phyloP scores from a whole-genome alignment of 805 yeast species.

The Candida lessepsii region DNA sequence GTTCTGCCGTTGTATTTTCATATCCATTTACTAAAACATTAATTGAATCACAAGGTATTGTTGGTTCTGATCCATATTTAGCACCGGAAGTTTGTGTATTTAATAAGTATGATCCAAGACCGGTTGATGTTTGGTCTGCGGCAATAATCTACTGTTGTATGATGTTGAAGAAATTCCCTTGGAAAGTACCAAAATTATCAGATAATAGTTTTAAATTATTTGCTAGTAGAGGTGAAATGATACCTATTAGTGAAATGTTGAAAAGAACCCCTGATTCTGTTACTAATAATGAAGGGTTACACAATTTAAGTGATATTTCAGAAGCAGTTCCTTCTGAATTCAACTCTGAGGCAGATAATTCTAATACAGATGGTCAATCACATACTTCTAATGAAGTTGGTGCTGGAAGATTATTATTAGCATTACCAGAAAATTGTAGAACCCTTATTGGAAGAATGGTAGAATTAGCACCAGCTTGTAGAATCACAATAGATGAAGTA shows the following conservation, averaged over 20 bases:
- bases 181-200: conserved; percentile 73
- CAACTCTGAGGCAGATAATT: conserved; percentile 9
- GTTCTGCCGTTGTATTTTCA: conserved; percentile 78
- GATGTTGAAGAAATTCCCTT: conserved; percentile 81
- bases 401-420: conserved; percentile 66
- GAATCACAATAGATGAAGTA: conserved; percentile 77
- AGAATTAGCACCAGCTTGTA: conserved; percentile 79
- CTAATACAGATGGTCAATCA: conserved; percentile 29
- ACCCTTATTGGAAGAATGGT: conserved; percentile 73
- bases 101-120: conserved; percentile 67
- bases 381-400: conserved; percentile 71
- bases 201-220: conserved; percentile 72
- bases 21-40: conserved; percentile 66
- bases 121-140: conserved; percentile 81
- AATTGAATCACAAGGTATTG: conserved; percentile 69
- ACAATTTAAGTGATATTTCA: conserved; percentile 17
- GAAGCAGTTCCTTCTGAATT: conserved; percentile 6
- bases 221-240: conserved; percentile 51
- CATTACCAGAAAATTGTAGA: conserved; percentile 69
- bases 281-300: conserved; percentile 16
- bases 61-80: conserved; percentile 83
- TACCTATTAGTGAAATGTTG: conserved; percentile 57
- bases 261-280: conserved; percentile 29
- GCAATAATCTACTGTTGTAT: conserved; percentile 85
- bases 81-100: conserved; percentile 76